Evolutionary conservation across 1,139 yeast genomes (phyloP), one percentile per base, ranked within the genome.

Genomic region (Yueomyces sp.): DNA sequence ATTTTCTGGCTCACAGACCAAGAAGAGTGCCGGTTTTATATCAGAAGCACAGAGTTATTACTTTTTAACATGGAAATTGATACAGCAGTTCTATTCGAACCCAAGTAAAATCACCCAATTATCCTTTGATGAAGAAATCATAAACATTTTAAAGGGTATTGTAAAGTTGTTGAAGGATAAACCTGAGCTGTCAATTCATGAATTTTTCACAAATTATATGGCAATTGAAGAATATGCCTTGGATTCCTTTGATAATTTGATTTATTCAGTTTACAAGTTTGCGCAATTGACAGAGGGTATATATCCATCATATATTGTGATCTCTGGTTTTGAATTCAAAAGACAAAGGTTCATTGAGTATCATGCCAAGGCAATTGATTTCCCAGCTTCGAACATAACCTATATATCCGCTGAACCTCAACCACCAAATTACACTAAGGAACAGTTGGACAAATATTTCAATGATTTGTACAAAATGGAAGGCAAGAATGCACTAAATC

Each of bases 321-420:
- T 85, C 4, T 72, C 78, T 4, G 94, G 95, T 3, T 82, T 82
- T 57, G 86, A 76, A 41, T 85, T 85, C 61, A 85, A 85, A 54
- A 62, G 75, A 42, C 55, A 60, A 19, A 64, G 95, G 42, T 84
- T 83, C 53, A 44, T 72, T 9, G 54, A 70, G 0, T 60, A 68
- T 36, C 95, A 85, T 62, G 67, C 81, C 1, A 45, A 42, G 25
- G 60, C 60, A 2, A 50, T 58, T 28, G 62, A 41, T 45, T 59
- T 47, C 32, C 54, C 56, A 4, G n/a, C 25, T 11, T 39, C 42
- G 3, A 39, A 45, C 8, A 49, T 58, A 12, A 39, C 62, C 3
- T 84, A 81, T 54, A 57, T 78, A 35, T 86, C 91, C 0, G 69
- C 76, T 44, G 71, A 75, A n/a, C 94, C 87, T 1, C 52, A 56